phyloP scores from a whole-genome alignment of 768 basidiomycete genomes.

The Kwoniella dejecticola region DNA sequence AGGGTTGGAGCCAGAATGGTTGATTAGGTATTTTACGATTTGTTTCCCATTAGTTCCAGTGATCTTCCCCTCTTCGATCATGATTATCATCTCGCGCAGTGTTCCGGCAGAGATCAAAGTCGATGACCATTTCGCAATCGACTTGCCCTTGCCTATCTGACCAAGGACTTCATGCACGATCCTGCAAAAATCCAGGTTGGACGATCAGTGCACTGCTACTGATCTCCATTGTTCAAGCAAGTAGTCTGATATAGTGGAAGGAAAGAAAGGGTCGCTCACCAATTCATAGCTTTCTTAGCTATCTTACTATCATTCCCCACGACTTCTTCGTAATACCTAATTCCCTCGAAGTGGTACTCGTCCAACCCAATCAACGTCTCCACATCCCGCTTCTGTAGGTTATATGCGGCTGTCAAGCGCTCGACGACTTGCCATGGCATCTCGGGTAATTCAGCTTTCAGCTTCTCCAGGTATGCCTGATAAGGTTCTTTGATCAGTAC shows the following conservation, averaged over 20 bases:
- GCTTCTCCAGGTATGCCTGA: slow-evolving; percentile 66
- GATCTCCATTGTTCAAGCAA: no score
- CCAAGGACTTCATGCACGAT: slow-evolving; percentile 85
- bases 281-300: slow-evolving; percentile 77
- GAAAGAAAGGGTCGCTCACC: slow-evolving; percentile 69
- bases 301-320: slow-evolving; percentile 59
- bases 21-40: slow-evolving; percentile 71
- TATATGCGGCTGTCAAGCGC: slow-evolving; percentile 62
- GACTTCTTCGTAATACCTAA: slow-evolving; percentile 80
- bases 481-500: background rate
- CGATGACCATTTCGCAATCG: slow-evolving; percentile 63
- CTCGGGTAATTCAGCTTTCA: slow-evolving; percentile 67
- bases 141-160: slow-evolving; percentile 63
- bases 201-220: no score
- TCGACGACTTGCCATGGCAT: slow-evolving; percentile 68
- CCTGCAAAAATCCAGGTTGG: slow-evolving; percentile 65
- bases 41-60: slow-evolving; percentile 84
- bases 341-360: slow-evolving; percentile 64
- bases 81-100: slow-evolving; percentile 74
- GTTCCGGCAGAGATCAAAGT: slow-evolving; percentile 67
- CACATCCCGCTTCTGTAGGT: slow-evolving; percentile 67
- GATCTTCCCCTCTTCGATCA: slow-evolving; percentile 67
- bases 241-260: no score
- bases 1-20: slow-evolving; percentile 43
- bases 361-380: slow-evolving; percentile 75